Conservation (phyloP, 805 yeast genomes). For the Ogataea thermomethanolica region DNA sequence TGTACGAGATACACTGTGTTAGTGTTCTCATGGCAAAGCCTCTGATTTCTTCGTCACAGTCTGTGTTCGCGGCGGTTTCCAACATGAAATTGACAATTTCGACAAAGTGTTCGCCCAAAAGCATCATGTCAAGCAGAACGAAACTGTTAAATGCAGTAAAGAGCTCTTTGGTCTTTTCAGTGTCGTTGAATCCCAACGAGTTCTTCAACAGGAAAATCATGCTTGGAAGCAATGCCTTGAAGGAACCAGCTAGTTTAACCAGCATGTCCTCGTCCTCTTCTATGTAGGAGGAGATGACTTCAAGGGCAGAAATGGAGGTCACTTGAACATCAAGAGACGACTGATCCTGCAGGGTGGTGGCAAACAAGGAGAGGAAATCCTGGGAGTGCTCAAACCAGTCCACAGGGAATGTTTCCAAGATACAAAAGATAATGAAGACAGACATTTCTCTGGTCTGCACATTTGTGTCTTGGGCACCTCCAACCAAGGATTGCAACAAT, state of each 20-base stretch:
- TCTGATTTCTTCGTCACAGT: conserved; percentile 77
- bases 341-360: conserved; percentile 60
- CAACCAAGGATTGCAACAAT: conserved; percentile 66
- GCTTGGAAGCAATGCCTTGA: conserved; percentile 66
- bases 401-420: conserved; percentile 69
- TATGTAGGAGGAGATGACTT: conserved; percentile 60
- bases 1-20: conserved; percentile 70
- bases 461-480: conserved; percentile 52
- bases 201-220: conserved; percentile 80
- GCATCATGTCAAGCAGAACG: conserved; percentile 68
- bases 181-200: conserved; percentile 67
- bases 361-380: conserved; percentile 69
- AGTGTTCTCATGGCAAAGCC: conserved; percentile 81
- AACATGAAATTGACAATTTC: conserved; percentile 69
- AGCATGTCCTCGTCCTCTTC: conserved; percentile 55
- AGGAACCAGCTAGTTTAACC: conserved; percentile 41
- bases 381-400: conserved; percentile 54
- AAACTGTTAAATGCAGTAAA: conserved; percentile 85
- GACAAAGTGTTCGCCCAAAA: conserved; percentile 72
- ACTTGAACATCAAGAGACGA: conserved; percentile 71
- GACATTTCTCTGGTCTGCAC: conserved; percentile 73
- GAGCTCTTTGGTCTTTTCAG: conserved; percentile 65
- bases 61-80: conserved; percentile 65
- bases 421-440: conserved; percentile 69
- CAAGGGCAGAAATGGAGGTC: conserved; percentile 77